These are phyloP conservation scores for Thermothelomyces thermophilus DNA, from an alignment of 2,329 filamentous ascomycete genomes.

Conservation along the genomic window DNA sequence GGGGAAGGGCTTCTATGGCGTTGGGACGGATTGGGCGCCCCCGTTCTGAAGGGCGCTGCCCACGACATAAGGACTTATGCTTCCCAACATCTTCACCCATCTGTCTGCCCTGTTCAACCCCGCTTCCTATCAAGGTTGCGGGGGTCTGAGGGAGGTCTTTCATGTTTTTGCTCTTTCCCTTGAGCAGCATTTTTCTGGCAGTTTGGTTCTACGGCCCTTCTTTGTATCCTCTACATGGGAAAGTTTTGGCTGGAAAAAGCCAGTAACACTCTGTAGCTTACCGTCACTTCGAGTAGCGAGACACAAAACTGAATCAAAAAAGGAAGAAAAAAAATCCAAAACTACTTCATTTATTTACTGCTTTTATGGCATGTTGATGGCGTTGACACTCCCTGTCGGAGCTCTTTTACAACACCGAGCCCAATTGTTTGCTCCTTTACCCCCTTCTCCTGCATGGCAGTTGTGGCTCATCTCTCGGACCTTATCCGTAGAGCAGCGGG, in stretches of 20 bases:
- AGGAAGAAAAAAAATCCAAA: slow-evolving; percentile 12
- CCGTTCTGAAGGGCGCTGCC: neutral
- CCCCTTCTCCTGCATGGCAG: neutral
- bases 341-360: neutral
- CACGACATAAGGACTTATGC: neutral
- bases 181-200: neutral
- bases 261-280: slow-evolving; percentile 1
- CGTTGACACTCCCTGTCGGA: too few relatives aligned
- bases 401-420: too few relatives aligned
- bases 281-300: slow-evolving; percentile 4
- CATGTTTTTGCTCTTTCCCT: neutral
- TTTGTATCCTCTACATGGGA: neutral
- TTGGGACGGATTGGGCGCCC: neutral
- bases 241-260: neutral
- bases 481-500: neutral
- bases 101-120: slow-evolving; percentile 6
- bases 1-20: neutral
- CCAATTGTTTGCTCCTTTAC: neutral
- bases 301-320: neutral
- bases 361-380: neutral
- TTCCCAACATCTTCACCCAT: slow-evolving; percentile 2
- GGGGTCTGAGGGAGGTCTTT: neutral
- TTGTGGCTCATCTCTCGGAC: slow-evolving; percentile 2
- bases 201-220: neutral
- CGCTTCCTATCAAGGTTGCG: slow-evolving; percentile 1